A percentile compares a stretch with the other conserved stretches of the same genome.
phyloP scores from a whole-genome alignment of 202 grass and related monocot species.

The Tripidium arundinaceum region DNA sequence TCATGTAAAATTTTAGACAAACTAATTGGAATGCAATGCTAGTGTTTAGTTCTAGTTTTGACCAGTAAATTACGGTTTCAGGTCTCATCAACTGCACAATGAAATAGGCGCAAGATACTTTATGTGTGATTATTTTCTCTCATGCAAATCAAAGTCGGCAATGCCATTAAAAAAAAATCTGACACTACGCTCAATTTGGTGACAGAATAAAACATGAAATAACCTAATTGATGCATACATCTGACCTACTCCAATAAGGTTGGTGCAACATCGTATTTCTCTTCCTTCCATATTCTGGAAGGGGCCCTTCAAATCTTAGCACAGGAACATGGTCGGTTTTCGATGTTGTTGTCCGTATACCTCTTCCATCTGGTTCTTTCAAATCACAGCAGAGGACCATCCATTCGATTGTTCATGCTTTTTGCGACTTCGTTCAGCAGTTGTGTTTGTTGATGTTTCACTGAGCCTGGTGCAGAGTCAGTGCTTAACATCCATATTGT shows the following conservation, averaged over 20 bases:
- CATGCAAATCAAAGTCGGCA: neutral
- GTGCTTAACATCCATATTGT: neutral
- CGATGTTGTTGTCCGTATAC: neutral
- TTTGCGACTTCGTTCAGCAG: neutral
- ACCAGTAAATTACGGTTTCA: neutral
- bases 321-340: neutral
- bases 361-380: neutral
- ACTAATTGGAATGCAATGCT: constrained; percentile 12
- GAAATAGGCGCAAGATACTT: neutral
- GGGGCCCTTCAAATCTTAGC: neutral
- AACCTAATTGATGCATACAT: neutral
- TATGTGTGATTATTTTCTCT: neutral
- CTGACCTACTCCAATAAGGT: neutral
- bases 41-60: constrained; percentile 9
- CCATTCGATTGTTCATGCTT: neutral
- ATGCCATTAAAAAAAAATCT: neutral
- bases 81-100: constrained; percentile 8
- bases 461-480: neutral
- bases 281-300: neutral
- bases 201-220: neutral
- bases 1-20: constrained; percentile 30
- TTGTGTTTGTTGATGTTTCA: neutral
- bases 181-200: neutral
- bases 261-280: neutral
- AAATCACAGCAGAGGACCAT: neutral